A percentile compares a stretch with the other conserved stretches of the same genome.
phyloP scores from a whole-genome alignment of 208 protist genomes.

The Histomonas meleagridis region DNA sequence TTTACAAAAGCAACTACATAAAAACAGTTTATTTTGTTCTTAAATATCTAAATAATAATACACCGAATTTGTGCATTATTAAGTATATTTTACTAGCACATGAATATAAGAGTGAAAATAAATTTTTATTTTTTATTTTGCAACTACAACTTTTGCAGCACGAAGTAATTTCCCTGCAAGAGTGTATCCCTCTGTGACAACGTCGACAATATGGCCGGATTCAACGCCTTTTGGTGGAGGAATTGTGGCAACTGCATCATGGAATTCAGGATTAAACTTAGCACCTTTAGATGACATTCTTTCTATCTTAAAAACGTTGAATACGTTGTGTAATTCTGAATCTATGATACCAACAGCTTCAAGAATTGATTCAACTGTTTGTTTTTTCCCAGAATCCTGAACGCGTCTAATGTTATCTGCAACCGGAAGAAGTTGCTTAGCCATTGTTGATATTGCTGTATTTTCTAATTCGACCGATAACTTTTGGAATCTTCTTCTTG shows the following conservation, averaged over 20 bases:
- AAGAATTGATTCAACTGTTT: background rate
- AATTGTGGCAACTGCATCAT: slow-evolving; percentile 10
- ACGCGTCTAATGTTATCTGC: background rate
- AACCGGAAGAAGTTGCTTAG: background rate
- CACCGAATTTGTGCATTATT: too few species aligned
- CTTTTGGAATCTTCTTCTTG: background rate
- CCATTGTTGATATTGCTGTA: background rate
- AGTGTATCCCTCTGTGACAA: background rate
- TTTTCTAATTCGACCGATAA: background rate
- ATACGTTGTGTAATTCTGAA: background rate
- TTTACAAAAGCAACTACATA: too few species aligned
- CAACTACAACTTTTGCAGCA: slow-evolving; percentile 34
- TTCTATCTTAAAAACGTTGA: background rate
- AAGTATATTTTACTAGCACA: too few species aligned
- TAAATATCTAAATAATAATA: too few species aligned
- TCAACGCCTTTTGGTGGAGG: too few species aligned
- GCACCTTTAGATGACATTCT: background rate
- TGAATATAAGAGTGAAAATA: too few species aligned
- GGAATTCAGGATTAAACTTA: slow-evolving; percentile 14
- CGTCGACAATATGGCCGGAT: background rate
- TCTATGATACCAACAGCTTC: background rate
- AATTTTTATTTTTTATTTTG: background rate
- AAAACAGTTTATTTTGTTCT: too few species aligned
- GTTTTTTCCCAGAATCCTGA: background rate
- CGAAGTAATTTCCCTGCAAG: slow-evolving; percentile 13